Percentiles rank a stretch among this genome's conserved stretches.
phyloP scores from a whole-genome alignment of 208 protist species.

The Trichomonas gallinae region DNA sequence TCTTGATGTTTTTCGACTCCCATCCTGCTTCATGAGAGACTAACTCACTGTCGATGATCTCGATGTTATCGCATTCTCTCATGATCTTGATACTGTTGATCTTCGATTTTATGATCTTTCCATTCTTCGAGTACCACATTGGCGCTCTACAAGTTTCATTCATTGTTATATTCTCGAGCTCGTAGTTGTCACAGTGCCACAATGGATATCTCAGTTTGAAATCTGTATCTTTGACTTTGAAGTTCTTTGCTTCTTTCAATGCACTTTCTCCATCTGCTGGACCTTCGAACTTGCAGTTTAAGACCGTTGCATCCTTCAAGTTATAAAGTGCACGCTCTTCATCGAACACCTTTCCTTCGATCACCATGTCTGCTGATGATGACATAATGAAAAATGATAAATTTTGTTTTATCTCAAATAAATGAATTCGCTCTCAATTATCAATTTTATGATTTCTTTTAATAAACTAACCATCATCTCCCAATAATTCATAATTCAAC shows the following conservation, averaged over 20 bases:
- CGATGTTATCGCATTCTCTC: neutral
- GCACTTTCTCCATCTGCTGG: neutral
- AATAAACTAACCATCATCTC: too few relatives aligned
- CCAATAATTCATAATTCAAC: too few relatives aligned
- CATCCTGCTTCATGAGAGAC: neutral
- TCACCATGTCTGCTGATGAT: neutral
- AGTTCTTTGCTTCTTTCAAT: neutral
- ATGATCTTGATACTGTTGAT: neutral
- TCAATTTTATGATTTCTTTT: too few relatives aligned
- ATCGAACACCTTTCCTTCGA: neutral
- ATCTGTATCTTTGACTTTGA: neutral
- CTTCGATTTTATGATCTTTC: neutral
- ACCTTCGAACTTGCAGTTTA: neutral
- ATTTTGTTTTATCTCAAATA: too few relatives aligned
- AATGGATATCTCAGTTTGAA: neutral
- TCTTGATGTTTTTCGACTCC: neutral
- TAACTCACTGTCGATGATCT: neutral
- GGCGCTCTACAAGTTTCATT: neutral
- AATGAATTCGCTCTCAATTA: neutral
- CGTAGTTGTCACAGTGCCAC: neutral
- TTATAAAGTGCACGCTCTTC: neutral
- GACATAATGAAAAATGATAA: neutral
- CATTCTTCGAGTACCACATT: neutral
- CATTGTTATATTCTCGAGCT: neutral
- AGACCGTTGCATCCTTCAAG: neutral